Conservation (phyloP, 108 stramenopile species). For the Conticribra weissflogii region DNA sequence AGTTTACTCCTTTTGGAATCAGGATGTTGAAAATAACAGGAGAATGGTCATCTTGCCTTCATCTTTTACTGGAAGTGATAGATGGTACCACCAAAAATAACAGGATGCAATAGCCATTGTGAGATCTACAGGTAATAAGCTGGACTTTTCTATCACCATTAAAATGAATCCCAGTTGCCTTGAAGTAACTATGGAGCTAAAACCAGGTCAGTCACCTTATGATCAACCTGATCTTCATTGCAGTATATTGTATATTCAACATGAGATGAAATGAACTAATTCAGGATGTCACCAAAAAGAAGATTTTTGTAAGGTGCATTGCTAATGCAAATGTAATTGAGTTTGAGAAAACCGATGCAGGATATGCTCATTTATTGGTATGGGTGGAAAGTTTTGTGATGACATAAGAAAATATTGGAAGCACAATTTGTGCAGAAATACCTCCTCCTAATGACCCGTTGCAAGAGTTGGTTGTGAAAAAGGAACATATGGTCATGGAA, state of each 20-base stretch:
- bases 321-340: conserved; percentile 1
- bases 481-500: conserved; percentile 21
- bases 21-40: conserved; percentile 14
- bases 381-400: conserved; percentile 11
- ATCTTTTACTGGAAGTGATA: conserved; percentile 3
- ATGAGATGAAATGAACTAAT: conserved; percentile 4
- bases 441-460: conserved; percentile 22
- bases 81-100: conserved; percentile 8
- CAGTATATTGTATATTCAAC: conserved; percentile 26
- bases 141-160: conserved; percentile 30
- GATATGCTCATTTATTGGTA: conserved; percentile 10
- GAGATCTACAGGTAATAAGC: conserved; percentile 14
- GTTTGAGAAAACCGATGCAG: conserved; percentile 22
- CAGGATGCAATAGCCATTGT: conserved; percentile 31
- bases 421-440: conserved; percentile 28
- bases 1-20: neutral
- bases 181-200: conserved; percentile 20
- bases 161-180: conserved; percentile 23
- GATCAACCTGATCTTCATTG: conserved; percentile 31
- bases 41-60: conserved; percentile 4
- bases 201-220: conserved; percentile 19
- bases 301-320: conserved; percentile 16
- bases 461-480: conserved; percentile 5
- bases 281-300: neutral
- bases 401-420: conserved; percentile 17